Evolutionary conservation across 306 rosid species (phyloP), one percentile per base, ranked within the genome.

Genomic region (Oxytropis ochrocephala): DNA sequence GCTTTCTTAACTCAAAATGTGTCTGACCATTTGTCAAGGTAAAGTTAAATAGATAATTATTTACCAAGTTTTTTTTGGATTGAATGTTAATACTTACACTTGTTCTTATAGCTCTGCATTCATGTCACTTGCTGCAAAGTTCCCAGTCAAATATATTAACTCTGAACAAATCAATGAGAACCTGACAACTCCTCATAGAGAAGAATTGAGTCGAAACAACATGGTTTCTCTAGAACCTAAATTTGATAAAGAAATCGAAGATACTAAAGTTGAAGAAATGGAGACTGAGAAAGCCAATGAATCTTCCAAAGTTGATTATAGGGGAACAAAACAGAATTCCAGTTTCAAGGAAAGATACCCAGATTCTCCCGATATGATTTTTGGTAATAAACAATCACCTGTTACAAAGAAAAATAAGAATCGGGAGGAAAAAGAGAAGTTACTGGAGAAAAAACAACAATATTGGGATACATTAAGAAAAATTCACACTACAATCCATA

Each of bases 101-200:
- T 7, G 1, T 63, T 69, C 1, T 0, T 61, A 43, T 77, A 92
- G 97, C 80, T 76, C 83, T 0, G 96, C 98, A 1, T 92, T 65
- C 53, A 81, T 92, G 84, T 70, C 86, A n/a, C 90, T 89, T 44
- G n/a, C 83, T 4, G 81, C 96, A 0, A 74, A 7, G 44, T 92
- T 79, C 44, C 90, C 0, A 0, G n/a, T 64, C 13, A 56, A 50
- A 57, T 13, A 57, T 13, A 19, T 32, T 14, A 52, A 50, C 17
- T 49, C 41, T 43, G 41, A 30, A 50, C 44, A 64, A 74, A 16
- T 44, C 44, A 53, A 43, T 5, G 58, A 42, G 7, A 21, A 38
- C 24, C n/a, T n/a, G 3, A 47, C n/a, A 6, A 13, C 16, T 4
- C 8, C n/a, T n/a, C n/a, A 35, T 16, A 57, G 13, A 21, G 62